phyloP scores from a whole-genome alignment of 1,139 yeast species.

The Casaregolazyma suthepensis region DNA sequence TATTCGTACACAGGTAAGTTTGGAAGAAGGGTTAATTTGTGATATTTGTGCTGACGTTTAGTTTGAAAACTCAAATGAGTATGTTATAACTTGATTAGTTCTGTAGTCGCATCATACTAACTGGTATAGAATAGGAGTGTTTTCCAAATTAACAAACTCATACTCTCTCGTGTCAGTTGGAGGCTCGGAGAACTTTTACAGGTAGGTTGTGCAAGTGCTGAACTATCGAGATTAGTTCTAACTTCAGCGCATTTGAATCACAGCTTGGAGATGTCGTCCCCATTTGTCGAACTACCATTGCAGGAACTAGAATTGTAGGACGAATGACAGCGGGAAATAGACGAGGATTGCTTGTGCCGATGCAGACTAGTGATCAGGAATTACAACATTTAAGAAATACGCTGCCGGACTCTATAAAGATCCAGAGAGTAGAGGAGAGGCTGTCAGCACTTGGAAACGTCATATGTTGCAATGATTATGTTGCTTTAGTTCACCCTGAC shows the following conservation, averaged over 20 bases:
- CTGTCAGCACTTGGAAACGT: constrained; percentile 96
- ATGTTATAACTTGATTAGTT: constrained; percentile 15
- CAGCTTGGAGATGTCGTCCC: constrained; percentile 96
- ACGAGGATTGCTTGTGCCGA: constrained; percentile 93
- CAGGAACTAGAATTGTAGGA: constrained; percentile 97
- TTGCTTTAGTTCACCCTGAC: constrained; percentile 98
- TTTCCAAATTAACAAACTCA: constrained; percentile 91
- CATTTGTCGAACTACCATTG: constrained; percentile 93
- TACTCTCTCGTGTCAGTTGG: constrained; percentile 96
- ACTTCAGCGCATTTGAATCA: constrained; percentile 81
- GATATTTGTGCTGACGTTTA: constrained; percentile 21
- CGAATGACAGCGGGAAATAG: constrained; percentile 99
- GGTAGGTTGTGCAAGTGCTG: constrained; percentile 4
- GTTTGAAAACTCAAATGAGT: constrained; percentile 95
- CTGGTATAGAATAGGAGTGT: constrained; percentile 67
- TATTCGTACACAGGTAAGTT: constrained; percentile 23
- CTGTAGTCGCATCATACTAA: constrained; percentile 4
- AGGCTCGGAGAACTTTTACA: constrained; percentile 94
- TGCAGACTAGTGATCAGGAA: constrained; percentile 99
- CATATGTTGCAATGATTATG: constrained; percentile 97
- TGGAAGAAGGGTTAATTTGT: neutral
- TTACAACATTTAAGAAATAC: constrained; percentile 95
- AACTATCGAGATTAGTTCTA: neutral
- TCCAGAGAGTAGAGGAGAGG: constrained; percentile 97
- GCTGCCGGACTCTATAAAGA: constrained; percentile 91